phyloP scores from a whole-genome alignment of 2,329 filamentous ascomycete species.

The Tympanopsis confertula region DNA sequence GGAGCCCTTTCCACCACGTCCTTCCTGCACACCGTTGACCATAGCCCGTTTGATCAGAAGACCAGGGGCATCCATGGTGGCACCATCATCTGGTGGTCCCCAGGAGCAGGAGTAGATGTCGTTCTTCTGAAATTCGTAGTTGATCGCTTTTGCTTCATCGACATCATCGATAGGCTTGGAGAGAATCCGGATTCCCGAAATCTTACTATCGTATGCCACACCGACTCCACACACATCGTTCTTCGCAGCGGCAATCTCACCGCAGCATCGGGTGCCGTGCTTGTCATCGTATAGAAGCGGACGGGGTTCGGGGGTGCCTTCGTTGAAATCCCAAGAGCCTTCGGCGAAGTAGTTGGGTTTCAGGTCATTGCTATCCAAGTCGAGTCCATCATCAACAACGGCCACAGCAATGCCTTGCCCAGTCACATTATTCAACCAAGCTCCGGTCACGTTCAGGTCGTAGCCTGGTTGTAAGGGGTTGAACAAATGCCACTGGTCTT shows the following conservation, averaged over 20 bases:
- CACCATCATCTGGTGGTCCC: conserved; percentile 89
- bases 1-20: conserved; percentile 70
- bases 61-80: conserved; percentile 86
- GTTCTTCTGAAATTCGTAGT: conserved; percentile 82
- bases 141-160: conserved; percentile 85
- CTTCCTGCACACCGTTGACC: conserved; percentile 82
- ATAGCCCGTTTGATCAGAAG: conserved; percentile 82
- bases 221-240: conserved; percentile 94
- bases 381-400: conserved; percentile 89
- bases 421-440: conserved; percentile 85
- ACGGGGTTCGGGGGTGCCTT: conserved; percentile 64
- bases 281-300: conserved; percentile 75
- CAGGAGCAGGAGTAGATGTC: conserved; percentile 98
- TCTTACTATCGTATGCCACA: conserved; percentile 81
- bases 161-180: conserved; percentile 82
- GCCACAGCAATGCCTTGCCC: conserved; percentile 81
- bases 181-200: conserved; percentile 85
- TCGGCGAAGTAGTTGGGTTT: conserved; percentile 87
- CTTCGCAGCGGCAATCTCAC: conserved; percentile 81
- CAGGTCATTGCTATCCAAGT: conserved; percentile 89
- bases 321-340: conserved; percentile 95
- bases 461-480: conserved; percentile 73
- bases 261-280: conserved; percentile 89
- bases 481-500: conserved; percentile 89
- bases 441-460: conserved; percentile 88